Conservation (phyloP, 345 rosid genomes). For the Rhodamnia argentea region DNA sequence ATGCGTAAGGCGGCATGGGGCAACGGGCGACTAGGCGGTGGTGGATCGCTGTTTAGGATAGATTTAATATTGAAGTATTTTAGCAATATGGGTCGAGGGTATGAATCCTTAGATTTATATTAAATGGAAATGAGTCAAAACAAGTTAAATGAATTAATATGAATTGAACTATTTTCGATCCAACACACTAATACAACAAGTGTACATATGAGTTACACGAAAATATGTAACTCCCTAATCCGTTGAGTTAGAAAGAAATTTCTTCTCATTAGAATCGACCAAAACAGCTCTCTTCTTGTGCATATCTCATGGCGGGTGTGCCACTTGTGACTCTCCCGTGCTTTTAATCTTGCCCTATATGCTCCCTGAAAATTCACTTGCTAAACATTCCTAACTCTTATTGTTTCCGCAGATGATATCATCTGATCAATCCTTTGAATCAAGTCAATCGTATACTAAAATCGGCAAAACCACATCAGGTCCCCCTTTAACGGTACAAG, state of each 20-base stretch:
- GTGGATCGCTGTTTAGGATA: no score
- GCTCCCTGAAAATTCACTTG: background rate
- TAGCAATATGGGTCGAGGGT: no score
- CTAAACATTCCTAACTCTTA: background rate
- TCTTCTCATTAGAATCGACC: background rate
- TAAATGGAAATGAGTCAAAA: no score
- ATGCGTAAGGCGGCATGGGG: background rate
- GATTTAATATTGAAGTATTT: no score
- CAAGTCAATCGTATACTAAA: background rate
- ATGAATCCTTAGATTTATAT: no score
- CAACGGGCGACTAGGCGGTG: no score
- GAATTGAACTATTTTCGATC: no score
- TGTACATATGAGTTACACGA: background rate
- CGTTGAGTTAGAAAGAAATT: background rate
- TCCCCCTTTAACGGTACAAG: background rate
- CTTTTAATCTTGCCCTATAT: background rate
- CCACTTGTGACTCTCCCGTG: background rate
- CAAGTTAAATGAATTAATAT: no score
- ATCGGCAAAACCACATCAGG: background rate
- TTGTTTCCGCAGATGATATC: background rate
- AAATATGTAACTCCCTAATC: background rate
- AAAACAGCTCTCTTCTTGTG: background rate
- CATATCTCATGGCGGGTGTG: background rate
- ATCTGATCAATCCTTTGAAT: background rate
- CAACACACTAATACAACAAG: no score